Conservation (phyloP, 2,329 filamentous ascomycete species). For the Penicillium corylophilum region DNA sequence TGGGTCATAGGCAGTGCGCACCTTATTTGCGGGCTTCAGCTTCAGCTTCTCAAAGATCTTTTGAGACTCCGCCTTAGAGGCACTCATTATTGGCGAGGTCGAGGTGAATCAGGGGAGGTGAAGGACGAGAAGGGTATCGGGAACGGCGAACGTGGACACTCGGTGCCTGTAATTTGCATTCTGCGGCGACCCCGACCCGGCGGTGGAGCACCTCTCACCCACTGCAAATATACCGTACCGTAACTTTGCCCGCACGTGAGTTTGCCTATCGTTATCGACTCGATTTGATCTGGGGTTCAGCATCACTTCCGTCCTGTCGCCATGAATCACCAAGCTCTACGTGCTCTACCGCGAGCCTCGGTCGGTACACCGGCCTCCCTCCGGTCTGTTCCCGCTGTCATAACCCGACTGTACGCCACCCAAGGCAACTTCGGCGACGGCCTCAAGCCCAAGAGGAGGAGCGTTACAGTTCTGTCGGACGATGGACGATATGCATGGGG, state of each 20-base stretch:
- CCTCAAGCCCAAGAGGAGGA: slow-evolving; percentile 54
- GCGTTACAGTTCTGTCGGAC: slow-evolving; percentile 82
- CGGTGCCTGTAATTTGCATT: slow-evolving; percentile 30
- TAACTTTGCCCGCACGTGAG: slow-evolving; percentile 22
- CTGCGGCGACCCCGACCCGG: slow-evolving; percentile 9
- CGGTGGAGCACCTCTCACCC: slow-evolving; percentile 9
- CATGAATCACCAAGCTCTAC: slow-evolving; percentile 21
- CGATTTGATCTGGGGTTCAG: neutral
- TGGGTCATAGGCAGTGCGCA: slow-evolving; percentile 43
- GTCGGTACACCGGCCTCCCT: slow-evolving; percentile 17
- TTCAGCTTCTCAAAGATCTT: slow-evolving; percentile 98
- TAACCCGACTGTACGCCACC: slow-evolving; percentile 58
- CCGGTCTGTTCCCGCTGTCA: slow-evolving; percentile 37
- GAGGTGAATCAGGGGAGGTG: slow-evolving; percentile 11
- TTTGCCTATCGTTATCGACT: neutral
- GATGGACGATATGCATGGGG: slow-evolving; percentile 79
- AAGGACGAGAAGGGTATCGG: slow-evolving; percentile 22
- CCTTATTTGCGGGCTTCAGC: slow-evolving; percentile 91
- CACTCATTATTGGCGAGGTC: slow-evolving; percentile 55
- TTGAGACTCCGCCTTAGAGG: slow-evolving; percentile 91
- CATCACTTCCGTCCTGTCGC: neutral
- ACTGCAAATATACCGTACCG: slow-evolving; percentile 14
- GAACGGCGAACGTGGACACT: slow-evolving; percentile 40
- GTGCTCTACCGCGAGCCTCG: slow-evolving; percentile 16
- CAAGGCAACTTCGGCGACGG: slow-evolving; percentile 48